Percentiles rank a stretch among this genome's conserved stretches.
These are phyloP conservation scores for Suhomyces wounanorum DNA, from an alignment of 1,139 yeast genomes.

Conservation along the genomic window DNA sequence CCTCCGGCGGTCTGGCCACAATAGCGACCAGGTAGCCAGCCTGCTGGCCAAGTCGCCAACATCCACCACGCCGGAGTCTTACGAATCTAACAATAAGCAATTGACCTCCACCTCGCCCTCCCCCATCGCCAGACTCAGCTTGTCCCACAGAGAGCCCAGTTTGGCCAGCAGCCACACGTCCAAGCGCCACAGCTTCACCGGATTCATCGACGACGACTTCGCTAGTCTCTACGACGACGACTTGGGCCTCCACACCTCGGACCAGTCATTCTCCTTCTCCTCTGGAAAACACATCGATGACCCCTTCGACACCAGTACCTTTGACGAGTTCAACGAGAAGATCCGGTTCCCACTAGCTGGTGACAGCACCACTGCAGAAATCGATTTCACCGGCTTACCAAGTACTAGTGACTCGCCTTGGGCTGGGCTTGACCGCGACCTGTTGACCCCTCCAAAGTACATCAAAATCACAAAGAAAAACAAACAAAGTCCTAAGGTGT, in stretches of 20 bases:
- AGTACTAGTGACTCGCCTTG: slow-evolving; percentile 26
- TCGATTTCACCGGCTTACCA: slow-evolving; percentile 3
- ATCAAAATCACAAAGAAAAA: slow-evolving; percentile 49
- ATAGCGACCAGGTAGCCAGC: no score
- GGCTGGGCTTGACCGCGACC: slow-evolving; percentile 39
- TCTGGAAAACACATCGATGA: slow-evolving; percentile 3
- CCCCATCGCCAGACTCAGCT: not conserved
- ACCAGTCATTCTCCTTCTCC: slow-evolving; percentile 1
- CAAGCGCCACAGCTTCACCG: slow-evolving; percentile 10
- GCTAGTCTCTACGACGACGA: slow-evolving; percentile 17
- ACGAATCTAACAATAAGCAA: not conserved
- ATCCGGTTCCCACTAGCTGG: slow-evolving; percentile 10
- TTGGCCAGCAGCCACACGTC: slow-evolving; percentile 5
- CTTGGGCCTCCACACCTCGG: slow-evolving; percentile 5
- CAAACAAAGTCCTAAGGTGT: slow-evolving; percentile 43
- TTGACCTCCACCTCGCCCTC: not conserved
- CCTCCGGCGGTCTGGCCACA: slow-evolving; percentile 14
- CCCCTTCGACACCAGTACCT: slow-evolving; percentile 6
- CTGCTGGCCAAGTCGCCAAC: not conserved
- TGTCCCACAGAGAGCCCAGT: slow-evolving; percentile 3
- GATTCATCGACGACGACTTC: slow-evolving; percentile 16
- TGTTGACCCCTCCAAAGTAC: slow-evolving; percentile 55
- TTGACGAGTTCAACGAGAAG: slow-evolving; percentile 7
- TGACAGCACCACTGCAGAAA: not conserved
- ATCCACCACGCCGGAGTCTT: slow-evolving; percentile 2